Base-by-base conservation (phyloP, 2,329 filamentous ascomycete species). In the Aureobasidium subglaciale region DNA sequence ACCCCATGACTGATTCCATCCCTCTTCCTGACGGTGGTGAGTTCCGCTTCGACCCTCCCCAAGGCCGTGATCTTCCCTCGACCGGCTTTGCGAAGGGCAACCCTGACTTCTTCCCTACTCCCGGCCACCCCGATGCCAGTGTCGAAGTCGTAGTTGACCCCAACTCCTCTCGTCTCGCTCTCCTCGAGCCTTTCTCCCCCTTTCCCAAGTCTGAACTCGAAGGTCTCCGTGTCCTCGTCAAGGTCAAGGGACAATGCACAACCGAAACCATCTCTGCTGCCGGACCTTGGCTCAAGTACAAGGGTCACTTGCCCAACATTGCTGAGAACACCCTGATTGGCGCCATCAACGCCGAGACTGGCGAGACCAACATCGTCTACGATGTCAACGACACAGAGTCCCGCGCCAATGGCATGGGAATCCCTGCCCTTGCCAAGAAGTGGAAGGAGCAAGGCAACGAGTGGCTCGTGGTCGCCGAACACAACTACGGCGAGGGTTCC, bases 261-360 rank as follows among this genome's bases (percentile, higher is more conserved):
- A 99, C 93, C 40, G 93, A 99, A 74, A 97, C 93, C 64, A 99
- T 99, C 73, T 97, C 91, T 34, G 92, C 92, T 30, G 92, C 92
- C 1, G 92, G 92, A 5, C 92, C 92, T 15, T 97, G 92, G 92
- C 83, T 99, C 63, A 97, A 97, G 75, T 99, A 97, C 83, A 97
- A 97, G 79, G 93, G 93, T 60, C 93, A 99, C 73, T 83, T 99
- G 60, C 90, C 93, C 71, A 99, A 99, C 78, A 99, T 99, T 71
- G 88, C 86, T 64, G 90, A 90, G 68, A 99, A 99, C 81, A 99
- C 93, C 2, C 83, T 99, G 62, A 96, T 96, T 74, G 93, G 90
- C 54, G 93, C 93, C 58, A 80, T 91, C 68, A 96, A 96, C 72
- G 90, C 88, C 40, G 89, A 88, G 60, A 99, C 92, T 0, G 87